Evolutionary conservation across 1,284 basidiomycete species (phyloP), one percentile per base, ranked within the genome.

Genomic region (Volvariella volvacea): DNA sequence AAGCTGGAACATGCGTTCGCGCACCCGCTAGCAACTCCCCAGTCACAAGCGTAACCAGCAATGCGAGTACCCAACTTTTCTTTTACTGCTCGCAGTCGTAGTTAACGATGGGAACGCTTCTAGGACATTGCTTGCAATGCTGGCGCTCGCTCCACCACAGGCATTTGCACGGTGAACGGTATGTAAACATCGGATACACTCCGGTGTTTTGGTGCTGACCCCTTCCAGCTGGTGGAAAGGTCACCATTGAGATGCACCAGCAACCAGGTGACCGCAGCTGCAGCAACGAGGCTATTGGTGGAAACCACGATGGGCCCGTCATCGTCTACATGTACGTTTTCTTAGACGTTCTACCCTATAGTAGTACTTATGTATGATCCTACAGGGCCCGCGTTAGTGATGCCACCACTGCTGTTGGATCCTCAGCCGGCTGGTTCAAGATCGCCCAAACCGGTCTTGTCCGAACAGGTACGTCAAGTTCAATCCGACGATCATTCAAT

Each of bases 221-320:
- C 6, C 7, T 6, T 36, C 34, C 8, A 72, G 73, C 73, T 31
- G 73, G 73, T 2, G 70, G 70, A 47, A 54, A 50, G 9, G 63
- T 74, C 33, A 71, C 70, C 7, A 73, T 76, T 31, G 73, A 76
- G 57, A 76, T 75, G 73, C 73, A 76, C 53, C 71, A 73, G 55
- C 72, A 75, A 53, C 68, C 70, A 7, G 60, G 56, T 22, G 66
- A 74, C 46, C 70, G 73, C 38, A 64, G 62, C 4, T 76, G 74
- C 50, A 56, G 63, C 8, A 67, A 64, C 47, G 65, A 74, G 51
- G 73, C 73, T n/a, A 74, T 68, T 47, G 67, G 65, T 22, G 73
- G 73, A 20, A 62, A 67, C 37, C 73, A 76, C 52, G 73, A 65
- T 49, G 74, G 74, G 8, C 72, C 72, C 30, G 60, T 73, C 45